Evolutionary conservation across 768 basidiomycete genomes (phyloP).

Genomic region (Suillus subaureus): DNA sequence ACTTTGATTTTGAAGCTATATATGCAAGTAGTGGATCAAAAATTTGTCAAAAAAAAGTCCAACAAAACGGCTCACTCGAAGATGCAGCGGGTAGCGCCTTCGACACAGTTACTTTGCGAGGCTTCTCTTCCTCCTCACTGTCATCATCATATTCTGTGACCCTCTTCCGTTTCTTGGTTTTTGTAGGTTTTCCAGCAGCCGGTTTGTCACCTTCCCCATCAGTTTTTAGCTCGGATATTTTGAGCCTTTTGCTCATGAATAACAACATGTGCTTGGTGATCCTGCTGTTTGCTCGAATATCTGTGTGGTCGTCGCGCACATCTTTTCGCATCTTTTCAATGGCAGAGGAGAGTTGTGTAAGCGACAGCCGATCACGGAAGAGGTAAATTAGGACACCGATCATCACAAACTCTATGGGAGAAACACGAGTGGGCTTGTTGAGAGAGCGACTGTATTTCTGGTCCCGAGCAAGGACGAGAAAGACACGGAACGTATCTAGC

Average conservation of each 20-base stretch:
- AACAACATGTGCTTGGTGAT: conserved; percentile 36
- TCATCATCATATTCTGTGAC: conserved; percentile 21
- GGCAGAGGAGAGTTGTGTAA: conserved; percentile 45
- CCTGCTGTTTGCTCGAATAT: conserved; percentile 43
- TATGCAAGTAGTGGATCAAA: not conserved
- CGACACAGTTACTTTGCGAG: conserved; percentile 18
- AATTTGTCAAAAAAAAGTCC: not conserved
- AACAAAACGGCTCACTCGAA: conserved; percentile 2
- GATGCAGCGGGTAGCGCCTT: conserved; percentile 13
- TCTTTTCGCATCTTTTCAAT: conserved; percentile 41
- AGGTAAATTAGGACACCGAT: conserved; percentile 43
- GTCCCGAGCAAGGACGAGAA: conserved; percentile 35
- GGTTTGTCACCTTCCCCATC: conserved; percentile 36
- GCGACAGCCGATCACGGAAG: conserved; percentile 33
- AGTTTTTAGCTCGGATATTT: conserved; percentile 33
- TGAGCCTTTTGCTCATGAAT: conserved; percentile 34
- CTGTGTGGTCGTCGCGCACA: conserved; percentile 39
- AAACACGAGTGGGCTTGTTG: conserved; percentile 37
- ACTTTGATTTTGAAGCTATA: conserved; percentile 6
- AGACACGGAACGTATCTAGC: conserved; percentile 37
- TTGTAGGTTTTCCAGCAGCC: conserved; percentile 14
- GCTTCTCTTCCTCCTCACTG: conserved; percentile 23
- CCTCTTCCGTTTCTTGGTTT: conserved; percentile 31
- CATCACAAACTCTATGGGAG: conserved; percentile 50
- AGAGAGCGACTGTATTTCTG: conserved; percentile 35